These are phyloP conservation scores for Ailanthus altissimus DNA, from an alignment of 345 rosid genomes.

Conservation along the genomic window DNA sequence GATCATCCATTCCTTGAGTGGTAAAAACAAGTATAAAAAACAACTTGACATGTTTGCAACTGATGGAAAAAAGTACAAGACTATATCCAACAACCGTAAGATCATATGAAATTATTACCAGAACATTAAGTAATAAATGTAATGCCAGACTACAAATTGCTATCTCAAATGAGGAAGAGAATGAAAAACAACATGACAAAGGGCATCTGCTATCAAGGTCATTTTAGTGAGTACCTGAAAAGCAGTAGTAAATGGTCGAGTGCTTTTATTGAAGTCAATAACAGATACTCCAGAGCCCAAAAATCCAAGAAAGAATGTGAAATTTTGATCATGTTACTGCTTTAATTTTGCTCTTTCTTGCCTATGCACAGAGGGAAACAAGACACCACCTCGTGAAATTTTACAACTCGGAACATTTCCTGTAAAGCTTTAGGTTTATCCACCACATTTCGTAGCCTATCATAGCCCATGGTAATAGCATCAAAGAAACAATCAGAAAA, in stretches of 20 bases:
- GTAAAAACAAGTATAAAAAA: slow-evolving; percentile 22
- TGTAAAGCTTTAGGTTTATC: slow-evolving; percentile 60
- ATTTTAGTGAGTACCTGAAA: slow-evolving; percentile 58
- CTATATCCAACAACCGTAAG: background rate
- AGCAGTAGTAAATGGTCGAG: slow-evolving; percentile 40
- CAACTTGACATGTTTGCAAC: slow-evolving; percentile 7
- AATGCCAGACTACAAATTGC: background rate
- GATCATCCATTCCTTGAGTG: slow-evolving; percentile 75
- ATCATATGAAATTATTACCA: background rate
- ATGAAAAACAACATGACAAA: background rate
- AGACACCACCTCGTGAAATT: too few species aligned
- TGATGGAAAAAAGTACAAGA: background rate
- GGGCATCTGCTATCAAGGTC: background rate
- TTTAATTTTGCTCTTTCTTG: background rate
- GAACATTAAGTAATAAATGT: background rate
- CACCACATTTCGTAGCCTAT: slow-evolving; percentile 71
- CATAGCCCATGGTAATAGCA: slow-evolving; percentile 89
- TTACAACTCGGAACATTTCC: slow-evolving; percentile 73
- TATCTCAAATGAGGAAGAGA: background rate
- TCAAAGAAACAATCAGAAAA: slow-evolving; percentile 67
- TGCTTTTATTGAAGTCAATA: slow-evolving; percentile 86
- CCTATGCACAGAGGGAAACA: background rate
- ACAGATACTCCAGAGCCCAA: slow-evolving; percentile 69
- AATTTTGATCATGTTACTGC: background rate
- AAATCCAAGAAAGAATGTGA: slow-evolving; percentile 20